Evolutionary conservation across 2,329 filamentous ascomycete genomes (phyloP).

Genomic region (Graphilbum fragrans): DNA sequence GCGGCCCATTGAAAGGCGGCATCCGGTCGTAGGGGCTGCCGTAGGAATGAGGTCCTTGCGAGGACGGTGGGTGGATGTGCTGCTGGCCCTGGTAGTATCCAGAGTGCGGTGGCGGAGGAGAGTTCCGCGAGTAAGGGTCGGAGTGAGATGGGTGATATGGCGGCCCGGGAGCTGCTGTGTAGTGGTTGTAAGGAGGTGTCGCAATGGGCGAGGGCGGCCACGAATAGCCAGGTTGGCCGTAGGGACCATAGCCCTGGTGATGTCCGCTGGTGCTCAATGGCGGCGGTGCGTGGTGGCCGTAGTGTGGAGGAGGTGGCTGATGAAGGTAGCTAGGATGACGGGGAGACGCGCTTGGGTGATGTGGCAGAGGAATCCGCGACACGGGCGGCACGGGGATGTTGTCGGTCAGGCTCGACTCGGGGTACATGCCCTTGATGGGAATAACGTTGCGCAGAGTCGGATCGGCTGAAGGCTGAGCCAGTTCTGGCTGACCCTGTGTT

Average conservation of each 20-base stretch:
- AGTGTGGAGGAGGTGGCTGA: constrained; percentile 5
- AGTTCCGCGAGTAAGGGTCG: constrained; percentile 12
- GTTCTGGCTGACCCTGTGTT: constrained; percentile 56
- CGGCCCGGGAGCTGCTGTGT: constrained; percentile 10
- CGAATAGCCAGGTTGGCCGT: constrained; percentile 29
- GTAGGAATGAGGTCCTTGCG: not conserved
- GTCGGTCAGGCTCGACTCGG: constrained; percentile 75
- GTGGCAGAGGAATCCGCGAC: constrained; percentile 59
- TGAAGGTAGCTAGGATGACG: constrained; percentile 21
- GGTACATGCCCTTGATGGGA: constrained; percentile 90
- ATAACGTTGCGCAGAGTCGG: constrained; percentile 68
- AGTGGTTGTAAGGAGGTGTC: constrained; percentile 39
- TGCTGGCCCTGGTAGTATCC: constrained; percentile 12
- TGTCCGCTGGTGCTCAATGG: constrained; percentile 1
- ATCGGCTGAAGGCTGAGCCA: constrained; percentile 75
- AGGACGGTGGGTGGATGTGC: too few species aligned
- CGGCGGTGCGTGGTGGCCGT: constrained; percentile 1
- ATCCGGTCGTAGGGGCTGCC: not conserved
- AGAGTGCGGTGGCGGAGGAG: constrained; percentile 14
- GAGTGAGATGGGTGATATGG: constrained; percentile 7
- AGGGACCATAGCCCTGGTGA: constrained; percentile 17
- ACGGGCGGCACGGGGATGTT: constrained; percentile 72
- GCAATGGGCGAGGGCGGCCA: constrained; percentile 45
- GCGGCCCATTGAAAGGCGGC: constrained; percentile 7
- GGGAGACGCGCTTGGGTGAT: constrained; percentile 17